Evolutionary conservation across 176 grass and related monocot species (phyloP), one percentile per base, ranked within the genome.

Genomic region (Triticum turgidum): DNA sequence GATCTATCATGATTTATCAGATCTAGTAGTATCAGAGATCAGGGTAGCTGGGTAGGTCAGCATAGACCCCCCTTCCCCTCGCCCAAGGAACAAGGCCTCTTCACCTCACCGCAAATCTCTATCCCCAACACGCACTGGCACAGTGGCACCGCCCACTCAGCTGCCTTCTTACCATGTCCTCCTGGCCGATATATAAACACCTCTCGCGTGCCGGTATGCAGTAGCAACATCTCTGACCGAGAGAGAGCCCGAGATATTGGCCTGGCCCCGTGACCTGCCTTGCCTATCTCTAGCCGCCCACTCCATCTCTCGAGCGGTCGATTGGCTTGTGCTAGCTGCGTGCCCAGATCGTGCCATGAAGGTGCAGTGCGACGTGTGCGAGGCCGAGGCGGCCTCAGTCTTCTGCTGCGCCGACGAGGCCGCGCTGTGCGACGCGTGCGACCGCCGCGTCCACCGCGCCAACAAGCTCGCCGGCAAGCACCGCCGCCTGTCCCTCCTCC

Each of bases 391-490:
- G 9, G 94, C 94, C 75, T 90, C 94, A 56, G 92, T 97, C 63
- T 97, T 97, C 92, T 97, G 94, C 85, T 94, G 94, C 71, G 89
- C 91, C 71, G 94, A 97, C 59, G 94, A 97, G 94, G 94, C 94
- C 11, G 92, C 92, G 52, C 91, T 97, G 11, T 97, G 94, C 90
- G 88, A 85, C 61, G 86, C 59, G 6, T 97, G 94, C 77, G 94
- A 97, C 83, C 80, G 76, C 14, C 83, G 92, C 59, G 85, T 97
- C 61, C 94, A 97, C 83, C 17, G 85, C 33, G 94, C 94, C 69
- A 94, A 97, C 76, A 94, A 97, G 83, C 69, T 97, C n/a, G 91
- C 94, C 20, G 84, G 87, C 9, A 94, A 92, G 65, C 94, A 97
- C 89, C 82, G 88, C 21, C 91, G 94, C 25, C 81, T 97, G 56